A percentile compares a stretch with the other conserved stretches of the same genome.
Conservation (phyloP, 495 filamentous ascomycete species). For the Annulohypoxylon moriforme region DNA sequence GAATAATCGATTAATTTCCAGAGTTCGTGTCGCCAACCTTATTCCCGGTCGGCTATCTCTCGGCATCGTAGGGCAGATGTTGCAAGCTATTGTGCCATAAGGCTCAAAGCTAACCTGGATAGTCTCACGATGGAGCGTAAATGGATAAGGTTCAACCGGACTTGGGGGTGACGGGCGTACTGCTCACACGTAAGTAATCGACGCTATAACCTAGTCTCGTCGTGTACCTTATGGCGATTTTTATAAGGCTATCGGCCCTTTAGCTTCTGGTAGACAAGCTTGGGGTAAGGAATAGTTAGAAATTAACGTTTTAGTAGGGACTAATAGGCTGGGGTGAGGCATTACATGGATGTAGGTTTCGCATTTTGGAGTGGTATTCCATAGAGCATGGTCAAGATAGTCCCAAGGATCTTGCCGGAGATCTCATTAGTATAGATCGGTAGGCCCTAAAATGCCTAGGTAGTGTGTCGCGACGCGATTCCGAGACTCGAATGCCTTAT, state of each 20-base stretch:
- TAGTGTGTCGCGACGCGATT: not conserved
- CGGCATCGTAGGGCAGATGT: not conserved
- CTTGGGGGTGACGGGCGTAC: not conserved
- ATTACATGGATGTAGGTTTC: not conserved
- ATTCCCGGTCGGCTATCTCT: not conserved
- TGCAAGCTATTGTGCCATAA: too few relatives aligned
- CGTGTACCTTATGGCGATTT: not conserved
- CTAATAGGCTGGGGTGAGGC: not conserved
- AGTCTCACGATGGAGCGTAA: not conserved
- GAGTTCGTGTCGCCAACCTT: not conserved
- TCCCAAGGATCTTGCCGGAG: conserved; percentile 15
- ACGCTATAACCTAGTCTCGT: conserved; percentile 10
- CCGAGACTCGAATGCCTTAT: not conserved
- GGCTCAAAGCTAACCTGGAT: too few relatives aligned
- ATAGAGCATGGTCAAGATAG: not conserved
- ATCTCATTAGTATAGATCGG: conserved; percentile 4
- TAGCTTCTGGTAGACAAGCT: not conserved
- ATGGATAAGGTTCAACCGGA: conserved; percentile 13
- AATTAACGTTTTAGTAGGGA: not conserved
- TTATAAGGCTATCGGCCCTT: conserved; percentile 6
- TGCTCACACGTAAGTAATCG: not conserved
- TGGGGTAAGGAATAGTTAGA: not conserved
- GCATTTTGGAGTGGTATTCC: not conserved
- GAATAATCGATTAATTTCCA: not conserved
- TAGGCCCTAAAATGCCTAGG: not conserved